A percentile compares a stretch with the other conserved stretches of the same genome.
phyloP scores from a whole-genome alignment of 139 green algal genomes.

The Chlamydomonas sp. region DNA sequence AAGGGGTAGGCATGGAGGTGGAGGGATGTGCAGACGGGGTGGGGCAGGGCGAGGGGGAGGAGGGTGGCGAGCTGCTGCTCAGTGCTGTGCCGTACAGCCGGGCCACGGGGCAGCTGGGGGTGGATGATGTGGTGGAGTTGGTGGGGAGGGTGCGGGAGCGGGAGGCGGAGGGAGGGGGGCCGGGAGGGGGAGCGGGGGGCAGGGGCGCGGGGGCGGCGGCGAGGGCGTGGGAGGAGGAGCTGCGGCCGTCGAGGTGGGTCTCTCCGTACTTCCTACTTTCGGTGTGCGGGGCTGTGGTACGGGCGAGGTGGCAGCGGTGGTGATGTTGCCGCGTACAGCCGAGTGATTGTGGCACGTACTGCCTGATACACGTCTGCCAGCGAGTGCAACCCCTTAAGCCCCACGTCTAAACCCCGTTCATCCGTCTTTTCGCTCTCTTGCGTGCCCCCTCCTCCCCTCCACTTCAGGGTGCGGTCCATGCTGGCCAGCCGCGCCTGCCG shows the following conservation, averaged over 20 bases:
- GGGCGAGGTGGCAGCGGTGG: not conserved
- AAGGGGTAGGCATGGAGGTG: not conserved
- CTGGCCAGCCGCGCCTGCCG: slow-evolving; percentile 94
- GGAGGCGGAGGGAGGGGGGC: slow-evolving; percentile 12
- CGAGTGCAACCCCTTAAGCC: no score
- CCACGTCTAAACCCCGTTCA: no score
- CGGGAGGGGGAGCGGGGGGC: slow-evolving; percentile 72
- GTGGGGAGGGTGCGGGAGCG: slow-evolving; percentile 8
- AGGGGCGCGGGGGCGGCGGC: slow-evolving; percentile 57
- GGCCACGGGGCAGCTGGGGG: slow-evolving; percentile 40
- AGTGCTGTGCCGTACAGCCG: slow-evolving; percentile 68
- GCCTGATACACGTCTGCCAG: no score
- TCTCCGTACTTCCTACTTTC: no score
- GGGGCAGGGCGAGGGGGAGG: not conserved
- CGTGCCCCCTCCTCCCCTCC: not conserved
- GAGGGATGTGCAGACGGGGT: not conserved
- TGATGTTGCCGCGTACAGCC: no score
- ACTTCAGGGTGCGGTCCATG: slow-evolving; percentile 85
- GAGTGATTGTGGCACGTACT: no score
- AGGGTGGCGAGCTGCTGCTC: slow-evolving; percentile 54
- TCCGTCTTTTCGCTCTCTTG: not conserved
- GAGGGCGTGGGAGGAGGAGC: slow-evolving; percentile 56
- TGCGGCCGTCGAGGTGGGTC: slow-evolving; percentile 48
- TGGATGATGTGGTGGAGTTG: slow-evolving; percentile 53
- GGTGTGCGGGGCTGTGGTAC: not conserved